These are phyloP conservation scores for Ceratocystis variospora DNA, from an alignment of 2,329 filamentous ascomycete species.

Conservation along the genomic window DNA sequence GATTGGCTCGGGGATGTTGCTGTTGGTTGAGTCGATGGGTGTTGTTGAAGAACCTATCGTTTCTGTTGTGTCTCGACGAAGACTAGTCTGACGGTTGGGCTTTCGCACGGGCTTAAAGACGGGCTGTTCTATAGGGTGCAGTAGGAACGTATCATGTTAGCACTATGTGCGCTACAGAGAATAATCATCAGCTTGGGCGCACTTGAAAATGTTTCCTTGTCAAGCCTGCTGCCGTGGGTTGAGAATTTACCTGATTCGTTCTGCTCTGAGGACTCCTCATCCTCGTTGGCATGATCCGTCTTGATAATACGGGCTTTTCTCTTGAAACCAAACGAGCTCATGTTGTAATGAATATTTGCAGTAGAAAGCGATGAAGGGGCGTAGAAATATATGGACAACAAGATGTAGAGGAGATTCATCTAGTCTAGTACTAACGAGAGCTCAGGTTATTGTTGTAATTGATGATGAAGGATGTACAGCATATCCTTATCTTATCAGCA, in stretches of 20 bases:
- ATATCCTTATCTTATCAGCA: slow-evolving; percentile 35
- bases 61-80: slow-evolving; percentile 40
- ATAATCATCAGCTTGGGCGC: slow-evolving; percentile 5
- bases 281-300: slow-evolving; percentile 51
- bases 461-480: not conserved
- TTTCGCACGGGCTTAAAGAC: slow-evolving; percentile 35
- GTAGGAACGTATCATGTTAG: slow-evolving; percentile 7
- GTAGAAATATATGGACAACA: too few relatives aligned
- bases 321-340: slow-evolving; percentile 44
- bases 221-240: slow-evolving; percentile 11
- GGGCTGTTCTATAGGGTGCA: slow-evolving; percentile 7
- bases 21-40: slow-evolving; percentile 19
- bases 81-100: slow-evolving; percentile 42
- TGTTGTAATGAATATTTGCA: slow-evolving; percentile 23
- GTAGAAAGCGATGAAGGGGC: too few relatives aligned
- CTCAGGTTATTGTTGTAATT: not conserved
- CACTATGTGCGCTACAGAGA: not conserved
- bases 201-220: not conserved
- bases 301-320: slow-evolving; percentile 67
- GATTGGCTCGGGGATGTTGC: slow-evolving; percentile 24
- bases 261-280: slow-evolving; percentile 8
- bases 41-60: slow-evolving; percentile 21
- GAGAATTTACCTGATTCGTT: slow-evolving; percentile 11
- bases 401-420: too few relatives aligned
- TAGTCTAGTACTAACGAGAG: too few relatives aligned